Percentiles rank a stretch among this genome's conserved stretches.
Conservation (phyloP, 345 rosid species). For the Nasturtium officinale region DNA sequence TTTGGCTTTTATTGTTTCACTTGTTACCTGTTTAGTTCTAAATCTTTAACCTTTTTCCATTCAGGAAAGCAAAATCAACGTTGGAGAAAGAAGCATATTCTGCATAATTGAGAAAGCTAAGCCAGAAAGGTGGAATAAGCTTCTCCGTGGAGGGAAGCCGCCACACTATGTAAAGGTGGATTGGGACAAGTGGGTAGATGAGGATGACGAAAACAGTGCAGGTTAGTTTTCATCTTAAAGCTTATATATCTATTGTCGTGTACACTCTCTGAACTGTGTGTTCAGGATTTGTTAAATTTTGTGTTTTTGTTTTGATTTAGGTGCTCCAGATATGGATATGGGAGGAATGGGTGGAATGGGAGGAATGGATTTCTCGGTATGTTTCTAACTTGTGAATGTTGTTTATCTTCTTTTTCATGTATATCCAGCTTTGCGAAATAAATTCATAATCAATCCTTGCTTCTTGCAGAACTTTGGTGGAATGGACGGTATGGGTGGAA, state of each 20-base stretch:
- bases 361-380: constrained; percentile 48
- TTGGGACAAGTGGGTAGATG: constrained; percentile 97
- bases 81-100: constrained; percentile 72
- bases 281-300: neutral
- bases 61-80: constrained; percentile 74
- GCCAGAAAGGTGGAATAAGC: constrained; percentile 74
- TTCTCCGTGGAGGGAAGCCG: constrained; percentile 61
- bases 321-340: constrained; percentile 44
- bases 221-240: constrained; percentile 27
- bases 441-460: constrained; percentile 2
- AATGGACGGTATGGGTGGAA: constrained; percentile 32
- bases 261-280: neutral
- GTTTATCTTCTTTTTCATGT: constrained; percentile 5
- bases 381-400: constrained; percentile 25
- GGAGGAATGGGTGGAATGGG: constrained; percentile 25
- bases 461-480: constrained; percentile 42
- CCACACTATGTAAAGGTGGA: constrained; percentile 87
- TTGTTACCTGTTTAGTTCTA: neutral
- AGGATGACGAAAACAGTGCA: constrained; percentile 66
- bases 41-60: neutral
- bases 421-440: constrained; percentile 11
- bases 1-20: neutral
- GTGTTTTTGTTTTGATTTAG: constrained; percentile 35
- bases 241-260: constrained; percentile 2
- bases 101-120: constrained; percentile 79